These are phyloP conservation scores for Dichotomocladium elegans DNA, from an alignment of 371 early-diverging fungal genomes.

Conservation along the genomic window DNA sequence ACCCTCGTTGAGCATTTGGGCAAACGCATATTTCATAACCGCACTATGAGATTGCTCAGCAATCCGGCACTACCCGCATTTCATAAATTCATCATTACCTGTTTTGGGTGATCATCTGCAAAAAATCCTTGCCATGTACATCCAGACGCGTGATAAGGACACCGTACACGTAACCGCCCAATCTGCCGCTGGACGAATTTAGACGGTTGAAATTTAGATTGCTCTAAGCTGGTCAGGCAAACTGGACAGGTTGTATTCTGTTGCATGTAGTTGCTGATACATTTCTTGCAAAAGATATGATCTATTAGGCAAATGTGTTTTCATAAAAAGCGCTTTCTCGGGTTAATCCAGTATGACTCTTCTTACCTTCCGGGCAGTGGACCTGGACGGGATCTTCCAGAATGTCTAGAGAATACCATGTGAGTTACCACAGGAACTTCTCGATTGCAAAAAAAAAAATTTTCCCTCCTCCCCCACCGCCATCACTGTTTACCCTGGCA, in stretches of 20 bases:
- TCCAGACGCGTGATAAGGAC: constrained; percentile 26
- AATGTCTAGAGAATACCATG: constrained; percentile 20
- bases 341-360: background rate
- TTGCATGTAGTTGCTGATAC: constrained; percentile 33
- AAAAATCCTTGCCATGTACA: constrained; percentile 43
- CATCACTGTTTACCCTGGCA: constrained; percentile 31
- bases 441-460: background rate
- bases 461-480: too few relatives aligned
- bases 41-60: constrained; percentile 20
- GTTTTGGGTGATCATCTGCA: constrained; percentile 28
- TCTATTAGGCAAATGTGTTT: constrained; percentile 23
- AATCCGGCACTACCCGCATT: background rate
- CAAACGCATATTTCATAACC: constrained; percentile 21
- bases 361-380: constrained; percentile 49
- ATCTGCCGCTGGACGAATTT: constrained; percentile 47
- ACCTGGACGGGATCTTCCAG: constrained; percentile 51
- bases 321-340: background rate
- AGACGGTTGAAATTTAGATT: constrained; percentile 30
- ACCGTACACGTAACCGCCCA: constrained; percentile 34
- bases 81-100: constrained; percentile 14
- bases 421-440: too few relatives aligned
- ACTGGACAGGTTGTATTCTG: constrained; percentile 24
- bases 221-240: constrained; percentile 22
- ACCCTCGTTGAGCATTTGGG: constrained; percentile 39
- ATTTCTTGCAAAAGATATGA: constrained; percentile 44